Percentiles rank a stretch among this genome's conserved stretches.
phyloP scores from a whole-genome alignment of 306 rosid genomes.

The Gleditsia sinensis region DNA sequence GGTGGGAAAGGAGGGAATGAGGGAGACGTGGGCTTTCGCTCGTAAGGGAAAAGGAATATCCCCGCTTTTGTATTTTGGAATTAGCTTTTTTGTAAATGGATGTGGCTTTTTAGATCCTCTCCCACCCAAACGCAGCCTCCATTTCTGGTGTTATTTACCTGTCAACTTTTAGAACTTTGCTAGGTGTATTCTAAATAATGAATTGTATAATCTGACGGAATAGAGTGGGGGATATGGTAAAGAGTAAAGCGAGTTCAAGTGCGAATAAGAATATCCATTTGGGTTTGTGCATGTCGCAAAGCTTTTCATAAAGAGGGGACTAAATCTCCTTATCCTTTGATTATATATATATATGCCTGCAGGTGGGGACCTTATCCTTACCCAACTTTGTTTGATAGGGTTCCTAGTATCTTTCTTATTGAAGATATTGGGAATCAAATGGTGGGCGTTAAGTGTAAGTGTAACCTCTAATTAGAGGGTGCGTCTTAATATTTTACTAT shows the following conservation, averaged over 20 bases:
- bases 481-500: background rate
- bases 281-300: constrained; percentile 27
- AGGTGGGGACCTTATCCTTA: constrained; percentile 37
- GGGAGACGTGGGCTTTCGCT: constrained; percentile 37
- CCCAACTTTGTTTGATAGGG: constrained; percentile 42
- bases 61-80: background rate
- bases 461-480: constrained; percentile 6
- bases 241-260: background rate
- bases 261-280: constrained; percentile 45
- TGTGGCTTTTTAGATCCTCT: constrained; percentile 44
- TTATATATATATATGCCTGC: constrained; percentile 44
- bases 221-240: background rate
- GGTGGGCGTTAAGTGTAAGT: constrained; percentile 31
- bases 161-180: background rate
- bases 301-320: constrained; percentile 27
- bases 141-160: background rate
- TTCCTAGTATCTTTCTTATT: constrained; percentile 53
- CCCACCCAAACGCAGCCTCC: constrained; percentile 35
- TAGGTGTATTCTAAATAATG: background rate
- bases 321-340: constrained; percentile 23
- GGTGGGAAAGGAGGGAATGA: background rate
- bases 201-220: background rate
- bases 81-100: constrained; percentile 40
- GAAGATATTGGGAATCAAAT: constrained; percentile 56
- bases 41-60: constrained; percentile 35